Conservation (phyloP, 106 monocot species). For the Allium cepa region DNA sequence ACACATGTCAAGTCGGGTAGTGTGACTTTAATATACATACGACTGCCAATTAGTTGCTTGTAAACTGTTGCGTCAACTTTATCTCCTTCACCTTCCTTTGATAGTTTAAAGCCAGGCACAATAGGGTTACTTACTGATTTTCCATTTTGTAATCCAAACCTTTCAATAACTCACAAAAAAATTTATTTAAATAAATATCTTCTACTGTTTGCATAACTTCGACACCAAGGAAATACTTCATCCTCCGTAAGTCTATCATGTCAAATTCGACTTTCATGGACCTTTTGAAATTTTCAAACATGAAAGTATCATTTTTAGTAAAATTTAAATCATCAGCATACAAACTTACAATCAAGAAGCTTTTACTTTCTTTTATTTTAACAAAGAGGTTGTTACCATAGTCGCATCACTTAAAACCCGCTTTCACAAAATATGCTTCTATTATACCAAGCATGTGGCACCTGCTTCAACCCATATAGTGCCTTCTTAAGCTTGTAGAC, state of each 20-base stretch:
- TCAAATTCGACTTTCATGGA: background rate
- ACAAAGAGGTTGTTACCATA: background rate
- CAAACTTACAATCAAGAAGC: background rate
- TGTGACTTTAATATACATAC: too few relatives aligned
- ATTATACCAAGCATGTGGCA: too few relatives aligned
- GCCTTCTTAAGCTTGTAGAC: too few relatives aligned
- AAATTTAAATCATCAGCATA: background rate
- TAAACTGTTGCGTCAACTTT: background rate
- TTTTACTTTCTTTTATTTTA: background rate
- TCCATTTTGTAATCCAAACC: background rate
- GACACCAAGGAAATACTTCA: background rate
- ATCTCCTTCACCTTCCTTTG: background rate
- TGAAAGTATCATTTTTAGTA: background rate
- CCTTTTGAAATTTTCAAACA: background rate
- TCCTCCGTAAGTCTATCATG: background rate
- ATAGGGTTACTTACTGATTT: background rate
- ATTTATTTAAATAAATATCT: background rate
- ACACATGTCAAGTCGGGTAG: too few relatives aligned
- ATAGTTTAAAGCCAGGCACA: background rate
- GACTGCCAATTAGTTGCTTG: background rate
- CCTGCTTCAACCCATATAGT: too few relatives aligned
- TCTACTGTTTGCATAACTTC: background rate
- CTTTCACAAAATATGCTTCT: background rate
- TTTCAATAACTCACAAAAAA: background rate
- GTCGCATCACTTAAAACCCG: background rate